These are phyloP conservation scores for Calonectria henricotiae DNA, from an alignment of 2,329 filamentous ascomycete species.

Conservation along the genomic window DNA sequence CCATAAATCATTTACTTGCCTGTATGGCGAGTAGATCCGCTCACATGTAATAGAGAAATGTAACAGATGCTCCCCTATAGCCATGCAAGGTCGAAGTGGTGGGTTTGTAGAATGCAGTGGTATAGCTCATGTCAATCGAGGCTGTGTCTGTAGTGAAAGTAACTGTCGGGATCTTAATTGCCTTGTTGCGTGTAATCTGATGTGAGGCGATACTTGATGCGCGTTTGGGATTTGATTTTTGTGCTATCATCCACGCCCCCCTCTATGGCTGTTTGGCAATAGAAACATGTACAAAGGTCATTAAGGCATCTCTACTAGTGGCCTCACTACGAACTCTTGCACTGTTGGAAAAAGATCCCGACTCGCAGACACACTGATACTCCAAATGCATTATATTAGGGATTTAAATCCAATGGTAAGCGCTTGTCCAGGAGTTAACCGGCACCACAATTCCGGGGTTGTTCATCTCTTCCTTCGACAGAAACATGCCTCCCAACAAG, in stretches of 20 bases:
- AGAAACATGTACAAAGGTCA: neutral
- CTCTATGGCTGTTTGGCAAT: neutral
- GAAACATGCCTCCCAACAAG: neutral
- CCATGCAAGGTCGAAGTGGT: neutral
- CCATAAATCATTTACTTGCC: too few species aligned
- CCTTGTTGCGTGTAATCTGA: slow-evolving; percentile 41
- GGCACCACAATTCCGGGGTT: neutral
- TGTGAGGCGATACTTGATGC: neutral
- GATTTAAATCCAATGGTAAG: neutral
- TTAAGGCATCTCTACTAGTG: neutral
- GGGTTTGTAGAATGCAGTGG: neutral
- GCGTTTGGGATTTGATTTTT: neutral
- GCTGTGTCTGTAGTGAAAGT: neutral
- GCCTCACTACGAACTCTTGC: slow-evolving; percentile 32
- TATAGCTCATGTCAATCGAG: neutral
- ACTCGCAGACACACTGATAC: slow-evolving; percentile 39
- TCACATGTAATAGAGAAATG: neutral
- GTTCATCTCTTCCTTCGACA: neutral
- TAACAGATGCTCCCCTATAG: neutral
- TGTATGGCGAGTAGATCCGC: neutral
- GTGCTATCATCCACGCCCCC: neutral
- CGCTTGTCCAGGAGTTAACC: neutral
- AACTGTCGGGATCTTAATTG: neutral
- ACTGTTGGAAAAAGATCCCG: slow-evolving; percentile 37
- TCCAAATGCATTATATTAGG: neutral